Evolutionary conservation across 306 rosid genomes (phyloP), one percentile per base, ranked within the genome.

Genomic region (Dryas drummondii): DNA sequence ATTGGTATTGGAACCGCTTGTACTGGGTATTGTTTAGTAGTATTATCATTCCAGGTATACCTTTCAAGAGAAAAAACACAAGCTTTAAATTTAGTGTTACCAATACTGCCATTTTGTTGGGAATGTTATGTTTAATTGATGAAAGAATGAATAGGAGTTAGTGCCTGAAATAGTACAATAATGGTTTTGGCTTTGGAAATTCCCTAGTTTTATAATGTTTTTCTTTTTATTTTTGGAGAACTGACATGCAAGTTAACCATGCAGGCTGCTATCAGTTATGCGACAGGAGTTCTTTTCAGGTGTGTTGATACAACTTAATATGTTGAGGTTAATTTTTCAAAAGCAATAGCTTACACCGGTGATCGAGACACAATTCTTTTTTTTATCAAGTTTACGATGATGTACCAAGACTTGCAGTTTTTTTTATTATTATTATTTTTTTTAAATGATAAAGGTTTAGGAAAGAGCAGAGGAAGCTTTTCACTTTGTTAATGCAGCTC

Each of bases 211-310:
- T 17, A 14, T 68, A 1, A 27, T 57, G 26, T 51, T 44, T 60
- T 51, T 60, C 6, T 19, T 67, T 46, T 40, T 9, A 9, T 13
- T 32, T 32, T 9, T 58, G 45, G 67, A 26, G 60, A 51, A 26
- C 58, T 73, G 65, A 83, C 42, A 49, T 67, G 27, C 77, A 64
- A 64, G 73, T 79, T 68, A 26, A 65, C 70, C 59, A 12, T 71
- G 73, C 89, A 93, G 97, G 96, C 96, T 76, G 97, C 98, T 47
- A 40, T 84, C 82, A 93, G 97, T 84, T 93, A 93, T 55, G 96
- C 80, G 0, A 77, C 79, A 15, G 98, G 98, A 70, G 97, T 81
- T 70, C 85, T 93, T 73, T 88, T 88, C 87, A 91, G 98, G 98
- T 82, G 64, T 59, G 84, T 85, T 80, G 68, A 50, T 67, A 6